Conservation (phyloP, 257 asterid species). For the Linderniella brevidens region DNA sequence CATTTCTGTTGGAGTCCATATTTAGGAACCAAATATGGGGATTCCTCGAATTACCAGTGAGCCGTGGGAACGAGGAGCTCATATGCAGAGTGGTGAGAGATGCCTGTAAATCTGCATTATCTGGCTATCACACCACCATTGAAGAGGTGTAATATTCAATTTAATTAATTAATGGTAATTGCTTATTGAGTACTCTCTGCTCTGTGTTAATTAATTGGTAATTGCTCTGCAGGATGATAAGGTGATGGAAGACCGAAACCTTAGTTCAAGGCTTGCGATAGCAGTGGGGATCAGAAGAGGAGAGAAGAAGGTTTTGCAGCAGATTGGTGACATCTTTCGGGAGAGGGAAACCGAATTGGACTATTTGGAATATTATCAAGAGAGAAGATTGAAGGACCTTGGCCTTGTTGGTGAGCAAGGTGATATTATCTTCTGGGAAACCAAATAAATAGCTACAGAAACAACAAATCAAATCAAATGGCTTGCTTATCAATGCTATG, state of each 20-base stretch:
- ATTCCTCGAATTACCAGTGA: constrained; percentile 61
- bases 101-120: constrained; percentile 65
- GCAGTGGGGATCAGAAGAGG: constrained; percentile 72
- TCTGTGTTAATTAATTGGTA: neutral
- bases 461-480: no score
- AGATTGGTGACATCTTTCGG: constrained; percentile 44
- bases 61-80: constrained; percentile 80
- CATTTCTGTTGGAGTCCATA: constrained; percentile 70
- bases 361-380: constrained; percentile 73
- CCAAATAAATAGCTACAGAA: no score
- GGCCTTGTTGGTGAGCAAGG: constrained; percentile 97
- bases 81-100: constrained; percentile 54
- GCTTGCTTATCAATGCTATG: no score
- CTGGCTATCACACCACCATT: constrained; percentile 66
- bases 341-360: constrained; percentile 66
- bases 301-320: constrained; percentile 81
- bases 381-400: constrained; percentile 82
- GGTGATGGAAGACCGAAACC: constrained; percentile 47
- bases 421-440: constrained; percentile 92
- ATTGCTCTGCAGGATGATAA: constrained; percentile 52
- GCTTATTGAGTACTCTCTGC: neutral
- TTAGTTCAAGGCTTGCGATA: constrained; percentile 46
- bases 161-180: neutral
- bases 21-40: constrained; percentile 67
- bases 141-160: constrained; percentile 40